Evolutionary conservation across 176 grass and related monocot species (phyloP), one percentile per base, ranked within the genome.

Genomic region (Chloris gayana): DNA sequence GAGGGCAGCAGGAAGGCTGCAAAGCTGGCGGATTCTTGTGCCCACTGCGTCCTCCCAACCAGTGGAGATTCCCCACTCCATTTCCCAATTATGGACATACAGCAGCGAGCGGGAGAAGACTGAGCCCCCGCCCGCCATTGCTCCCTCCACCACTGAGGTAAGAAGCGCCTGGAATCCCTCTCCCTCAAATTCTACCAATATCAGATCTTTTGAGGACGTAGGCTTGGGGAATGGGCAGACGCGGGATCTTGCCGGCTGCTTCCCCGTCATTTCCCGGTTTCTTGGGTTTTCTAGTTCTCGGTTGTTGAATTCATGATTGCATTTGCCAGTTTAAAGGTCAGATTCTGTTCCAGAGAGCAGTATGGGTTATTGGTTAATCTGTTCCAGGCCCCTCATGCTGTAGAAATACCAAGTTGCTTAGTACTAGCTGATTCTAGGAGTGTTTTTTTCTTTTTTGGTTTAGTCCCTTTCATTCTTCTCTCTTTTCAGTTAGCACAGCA

Each of bases 11-110:
- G 30, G 31, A 53, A 59, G 76, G 68, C 87, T 85, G 87, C 87
- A 85, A 85, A 75, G 77, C 87, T 89, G 77, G 77, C 82, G 65
- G 62, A 7, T 15, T 54, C 64, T 81, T 14, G 58, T 29, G 64
- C 82, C 14, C 54, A 31, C 68, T 38, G 74, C 67, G 53, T 63
- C 66, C 14, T 21, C 30, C 9, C 68, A 41, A 66, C 64, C 82
- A 86, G 80, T 79, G 74, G 63, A 86, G 88, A 89, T 94, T 94
- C 88, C 83, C 76, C 62, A 2, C 46, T 50, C 63, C 62, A 42
- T 62, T 74, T 80, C 69, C 62, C 83, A 87, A 87, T 75, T 84
- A 88, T 85, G 87, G 82, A 53, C 29, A 56, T 5, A 44, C 69
- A n/a, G 57, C 57, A 19, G 24, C 54, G 6, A 46, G 29, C 27